These are phyloP conservation scores for Byssothecium circinans DNA, from an alignment of 2,329 filamentous ascomycete genomes.

Conservation along the genomic window DNA sequence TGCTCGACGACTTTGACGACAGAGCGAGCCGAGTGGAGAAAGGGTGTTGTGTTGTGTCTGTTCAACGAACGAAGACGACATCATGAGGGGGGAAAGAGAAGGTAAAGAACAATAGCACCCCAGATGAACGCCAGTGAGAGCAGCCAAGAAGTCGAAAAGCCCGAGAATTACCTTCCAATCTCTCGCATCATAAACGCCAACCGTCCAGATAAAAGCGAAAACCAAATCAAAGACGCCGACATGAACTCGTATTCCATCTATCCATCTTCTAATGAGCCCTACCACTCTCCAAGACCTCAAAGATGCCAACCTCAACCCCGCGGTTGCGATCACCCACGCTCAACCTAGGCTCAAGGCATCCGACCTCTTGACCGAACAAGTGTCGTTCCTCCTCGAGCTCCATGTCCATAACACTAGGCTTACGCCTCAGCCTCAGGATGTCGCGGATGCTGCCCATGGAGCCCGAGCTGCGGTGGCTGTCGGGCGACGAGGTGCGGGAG, in stretches of 20 bases:
- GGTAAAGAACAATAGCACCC: too few species aligned
- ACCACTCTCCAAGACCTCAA: slow-evolving; percentile 42
- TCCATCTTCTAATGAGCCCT: neutral
- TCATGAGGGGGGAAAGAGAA: slow-evolving; percentile 1
- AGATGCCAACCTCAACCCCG: slow-evolving; percentile 36
- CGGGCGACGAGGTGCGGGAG: slow-evolving; percentile 32
- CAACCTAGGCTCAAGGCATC: slow-evolving; percentile 37
- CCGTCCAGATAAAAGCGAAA: neutral
- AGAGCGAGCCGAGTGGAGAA: neutral
- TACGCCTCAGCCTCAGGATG: slow-evolving; percentile 36
- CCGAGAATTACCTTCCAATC: neutral
- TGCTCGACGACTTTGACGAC: neutral
- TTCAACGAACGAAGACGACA: neutral
- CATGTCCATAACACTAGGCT: slow-evolving; percentile 37
- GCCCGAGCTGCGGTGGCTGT: slow-evolving; percentile 29
- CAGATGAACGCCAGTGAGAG: slow-evolving; percentile 1
- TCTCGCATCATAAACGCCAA: neutral
- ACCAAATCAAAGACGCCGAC: neutral
- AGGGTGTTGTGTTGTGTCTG: too few species aligned
- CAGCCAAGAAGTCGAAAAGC: neutral
- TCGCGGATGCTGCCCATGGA: slow-evolving; percentile 29
- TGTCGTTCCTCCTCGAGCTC: slow-evolving; percentile 41
- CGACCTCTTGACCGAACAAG: slow-evolving; percentile 32
- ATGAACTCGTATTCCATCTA: neutral
- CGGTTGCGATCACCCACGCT: slow-evolving; percentile 9